Evolutionary conservation across 129 eudicot species (phyloP).

Genomic region (Tanacetum coccineum): DNA sequence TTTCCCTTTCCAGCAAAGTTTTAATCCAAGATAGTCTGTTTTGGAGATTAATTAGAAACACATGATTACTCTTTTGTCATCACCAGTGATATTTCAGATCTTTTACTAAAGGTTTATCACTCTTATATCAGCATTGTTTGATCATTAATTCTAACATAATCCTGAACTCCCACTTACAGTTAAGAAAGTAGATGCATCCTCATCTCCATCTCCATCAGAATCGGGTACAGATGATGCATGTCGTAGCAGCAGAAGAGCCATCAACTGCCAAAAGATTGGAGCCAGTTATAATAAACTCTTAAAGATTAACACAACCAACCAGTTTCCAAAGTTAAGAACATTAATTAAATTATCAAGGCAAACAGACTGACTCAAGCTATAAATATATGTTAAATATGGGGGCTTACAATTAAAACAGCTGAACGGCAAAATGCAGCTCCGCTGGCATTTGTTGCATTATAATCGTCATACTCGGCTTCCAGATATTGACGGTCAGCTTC

Average conservation of each 20-base stretch:
- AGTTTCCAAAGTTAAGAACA: background rate
- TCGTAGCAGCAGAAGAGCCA: constrained; percentile 83
- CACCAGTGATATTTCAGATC: constrained; percentile 4
- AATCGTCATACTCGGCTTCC: constrained; percentile 90
- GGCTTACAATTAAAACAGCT: constrained; percentile 83
- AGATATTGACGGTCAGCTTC: constrained; percentile 83
- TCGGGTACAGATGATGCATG: constrained; percentile 72
- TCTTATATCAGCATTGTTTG: background rate
- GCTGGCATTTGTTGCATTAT: constrained; percentile 69
- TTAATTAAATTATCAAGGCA: background rate
- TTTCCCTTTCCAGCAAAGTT: too few relatives aligned
- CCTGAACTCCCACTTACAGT: constrained; percentile 55
- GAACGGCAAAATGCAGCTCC: constrained; percentile 96
- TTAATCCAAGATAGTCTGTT: background rate
- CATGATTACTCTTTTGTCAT: background rate
- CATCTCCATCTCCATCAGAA: constrained; percentile 67
- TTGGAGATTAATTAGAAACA: background rate
- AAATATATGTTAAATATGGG: background rate
- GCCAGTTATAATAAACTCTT: background rate
- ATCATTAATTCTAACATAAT: background rate
- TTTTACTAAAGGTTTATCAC: background rate
- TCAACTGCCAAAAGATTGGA: constrained; percentile 47
- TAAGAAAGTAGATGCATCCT: constrained; percentile 69
- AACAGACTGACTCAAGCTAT: background rate
- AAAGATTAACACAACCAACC: background rate